phyloP scores from a whole-genome alignment of 805 yeast genomes.

The Brettanomyces naardenensis region DNA sequence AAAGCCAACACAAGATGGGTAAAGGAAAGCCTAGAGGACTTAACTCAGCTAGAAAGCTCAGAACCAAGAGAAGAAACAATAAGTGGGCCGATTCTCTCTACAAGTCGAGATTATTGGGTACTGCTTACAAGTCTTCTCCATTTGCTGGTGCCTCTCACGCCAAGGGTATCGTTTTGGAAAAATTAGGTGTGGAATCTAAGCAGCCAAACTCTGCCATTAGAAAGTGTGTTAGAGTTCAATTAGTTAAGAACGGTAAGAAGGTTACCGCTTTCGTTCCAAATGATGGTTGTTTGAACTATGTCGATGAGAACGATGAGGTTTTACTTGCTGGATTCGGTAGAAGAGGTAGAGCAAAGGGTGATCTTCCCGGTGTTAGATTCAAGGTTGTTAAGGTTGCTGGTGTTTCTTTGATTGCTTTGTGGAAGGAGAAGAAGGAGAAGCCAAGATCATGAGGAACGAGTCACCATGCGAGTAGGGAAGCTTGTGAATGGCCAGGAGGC shows the following conservation, averaged over 20 bases:
- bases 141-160: slow-evolving; percentile 99
- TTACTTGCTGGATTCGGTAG: slow-evolving; percentile 99
- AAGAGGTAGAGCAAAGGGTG: slow-evolving; percentile 99
- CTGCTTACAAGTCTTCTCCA: slow-evolving; percentile 99
- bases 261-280: slow-evolving; percentile 99
- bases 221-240: slow-evolving; percentile 99
- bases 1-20: slow-evolving; percentile 80
- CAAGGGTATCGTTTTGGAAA: slow-evolving; percentile 99
- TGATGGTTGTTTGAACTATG: slow-evolving; percentile 99
- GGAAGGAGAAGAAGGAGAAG: slow-evolving; percentile 99
- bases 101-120: slow-evolving; percentile 98
- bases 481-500: too few species aligned
- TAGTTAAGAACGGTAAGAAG: slow-evolving; percentile 99
- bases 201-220: slow-evolving; percentile 99
- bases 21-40: slow-evolving; percentile 99
- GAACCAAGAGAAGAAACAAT: slow-evolving; percentile 99
- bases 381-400: slow-evolving; percentile 99
- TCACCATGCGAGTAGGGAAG: too few species aligned
- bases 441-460: slow-evolving; percentile 82
- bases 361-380: slow-evolving; percentile 99
- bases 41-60: slow-evolving; percentile 99
- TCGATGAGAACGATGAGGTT: slow-evolving; percentile 99
- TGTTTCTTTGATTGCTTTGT: slow-evolving; percentile 98
- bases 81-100: slow-evolving; percentile 99
- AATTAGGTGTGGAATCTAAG: slow-evolving; percentile 99